Conservation (phyloP, 441 rosid genomes). For the Pelargonium myrrhifolium region DNA sequence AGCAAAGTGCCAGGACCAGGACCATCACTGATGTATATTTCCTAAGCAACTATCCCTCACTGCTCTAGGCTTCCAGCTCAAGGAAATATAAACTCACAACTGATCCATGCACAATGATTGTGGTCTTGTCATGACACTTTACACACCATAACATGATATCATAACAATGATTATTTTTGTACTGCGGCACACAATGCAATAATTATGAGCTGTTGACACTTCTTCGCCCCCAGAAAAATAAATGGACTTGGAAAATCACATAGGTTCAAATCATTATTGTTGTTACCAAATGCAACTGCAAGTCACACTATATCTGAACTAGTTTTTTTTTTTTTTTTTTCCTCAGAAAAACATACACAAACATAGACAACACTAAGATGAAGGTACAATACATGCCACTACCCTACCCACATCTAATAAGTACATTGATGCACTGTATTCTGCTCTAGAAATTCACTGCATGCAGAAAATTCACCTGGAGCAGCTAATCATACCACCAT, state of each 20-base stretch:
- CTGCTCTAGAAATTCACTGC: background rate
- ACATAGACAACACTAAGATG: background rate
- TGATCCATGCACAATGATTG: background rate
- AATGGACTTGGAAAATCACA: background rate
- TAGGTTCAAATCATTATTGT: background rate
- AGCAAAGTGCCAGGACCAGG: slow-evolving; percentile 9
- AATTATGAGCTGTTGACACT: background rate
- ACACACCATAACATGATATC: background rate
- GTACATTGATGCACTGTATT: background rate
- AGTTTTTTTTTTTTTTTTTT: background rate
- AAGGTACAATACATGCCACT: background rate
- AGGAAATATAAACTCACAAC: background rate
- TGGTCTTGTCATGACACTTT: background rate
- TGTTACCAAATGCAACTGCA: background rate
- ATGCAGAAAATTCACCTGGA: background rate
- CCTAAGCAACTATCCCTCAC: slow-evolving; percentile 8
- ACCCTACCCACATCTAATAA: background rate
- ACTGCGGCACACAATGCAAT: background rate
- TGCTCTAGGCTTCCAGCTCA: background rate
- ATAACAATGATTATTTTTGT: background rate
- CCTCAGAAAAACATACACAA: background rate
- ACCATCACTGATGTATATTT: background rate
- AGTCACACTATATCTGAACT: background rate
- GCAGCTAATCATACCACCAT: slow-evolving; percentile 7
- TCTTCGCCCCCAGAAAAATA: slow-evolving; percentile 2